These are phyloP conservation scores for Chaetomium sp. DNA, from an alignment of 2,329 filamentous ascomycete genomes.

Conservation along the genomic window DNA sequence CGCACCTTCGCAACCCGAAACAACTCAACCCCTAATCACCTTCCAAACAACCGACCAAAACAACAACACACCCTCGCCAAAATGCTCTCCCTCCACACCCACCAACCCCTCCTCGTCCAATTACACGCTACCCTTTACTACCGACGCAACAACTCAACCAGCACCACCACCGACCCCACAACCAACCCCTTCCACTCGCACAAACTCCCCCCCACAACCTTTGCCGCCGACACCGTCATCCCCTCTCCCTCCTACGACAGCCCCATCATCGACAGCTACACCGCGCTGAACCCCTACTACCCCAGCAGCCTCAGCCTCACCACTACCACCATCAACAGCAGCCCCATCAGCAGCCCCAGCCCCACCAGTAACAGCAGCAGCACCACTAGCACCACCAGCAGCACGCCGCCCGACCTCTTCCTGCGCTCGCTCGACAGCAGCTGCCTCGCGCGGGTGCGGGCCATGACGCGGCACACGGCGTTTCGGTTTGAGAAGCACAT, in stretches of 20 bases:
- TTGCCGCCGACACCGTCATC: conserved; percentile 14
- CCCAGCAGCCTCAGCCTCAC: background rate
- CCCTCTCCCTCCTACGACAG: background rate
- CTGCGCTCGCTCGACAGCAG: conserved; percentile 20
- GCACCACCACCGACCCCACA: background rate
- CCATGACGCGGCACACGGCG: conserved; percentile 8
- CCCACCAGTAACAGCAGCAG: background rate
- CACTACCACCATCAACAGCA: background rate
- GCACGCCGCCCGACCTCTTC: conserved; percentile 14
- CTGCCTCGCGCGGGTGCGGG: conserved; percentile 24
- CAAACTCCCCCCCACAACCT: conserved; percentile 10
- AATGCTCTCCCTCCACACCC: conserved; percentile 8
- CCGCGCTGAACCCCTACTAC: background rate
- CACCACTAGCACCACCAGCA: background rate
- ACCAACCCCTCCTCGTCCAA: conserved; percentile 19
- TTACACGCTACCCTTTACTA: conserved; percentile 23
- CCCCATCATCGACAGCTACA: background rate
- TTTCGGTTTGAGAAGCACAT: conserved; percentile 10
- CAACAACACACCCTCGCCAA: background rate
- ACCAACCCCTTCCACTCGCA: background rate
- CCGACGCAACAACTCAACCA: background rate
- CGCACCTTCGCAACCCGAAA: too few species aligned
- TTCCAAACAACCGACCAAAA: background rate
- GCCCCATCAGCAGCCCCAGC: background rate
- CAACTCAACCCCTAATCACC: background rate